phyloP scores from a whole-genome alignment of 169 alveolate genomes.

The Eimeria praecox region DNA sequence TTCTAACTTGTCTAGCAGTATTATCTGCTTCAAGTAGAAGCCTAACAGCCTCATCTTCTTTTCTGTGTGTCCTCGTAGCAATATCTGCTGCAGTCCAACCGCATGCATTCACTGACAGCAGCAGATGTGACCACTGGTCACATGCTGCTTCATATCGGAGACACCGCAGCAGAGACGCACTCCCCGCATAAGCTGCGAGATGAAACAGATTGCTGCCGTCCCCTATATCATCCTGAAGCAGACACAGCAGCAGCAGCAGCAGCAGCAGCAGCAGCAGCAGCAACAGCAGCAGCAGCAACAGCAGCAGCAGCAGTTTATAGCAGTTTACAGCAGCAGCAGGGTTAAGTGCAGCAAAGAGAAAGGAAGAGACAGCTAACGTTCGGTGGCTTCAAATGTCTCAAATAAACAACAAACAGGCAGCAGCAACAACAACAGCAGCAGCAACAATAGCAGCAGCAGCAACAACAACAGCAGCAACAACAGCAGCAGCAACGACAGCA shows the following conservation, averaged over 20 bases:
- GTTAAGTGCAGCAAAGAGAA: too few relatives aligned
- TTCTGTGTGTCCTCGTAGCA: not conserved
- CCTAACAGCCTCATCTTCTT: not conserved
- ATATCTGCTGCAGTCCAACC: constrained; percentile 22
- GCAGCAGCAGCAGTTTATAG: too few relatives aligned
- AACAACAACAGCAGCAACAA: too few relatives aligned
- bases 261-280: too few relatives aligned
- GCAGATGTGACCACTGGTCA: not conserved
- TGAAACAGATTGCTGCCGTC: constrained; percentile 37
- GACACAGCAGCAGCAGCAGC: too few relatives aligned
- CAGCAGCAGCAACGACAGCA: too few relatives aligned
- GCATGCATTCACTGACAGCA: constrained; percentile 4
- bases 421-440: too few relatives aligned
- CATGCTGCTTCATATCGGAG: not conserved
- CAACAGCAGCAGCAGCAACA: too few relatives aligned
- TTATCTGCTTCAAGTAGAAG: not conserved
- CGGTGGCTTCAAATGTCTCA: too few relatives aligned
- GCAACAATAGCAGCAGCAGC: too few relatives aligned
- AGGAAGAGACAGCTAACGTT: too few relatives aligned
- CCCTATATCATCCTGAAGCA: constrained; percentile 15
- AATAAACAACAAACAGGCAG: too few relatives aligned
- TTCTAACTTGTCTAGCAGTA: not conserved
- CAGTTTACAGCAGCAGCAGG: not conserved
- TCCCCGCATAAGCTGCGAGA: not conserved
- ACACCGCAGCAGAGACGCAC: not conserved